Conservation (phyloP, 306 rosid species). For the Biancaea sappan region DNA sequence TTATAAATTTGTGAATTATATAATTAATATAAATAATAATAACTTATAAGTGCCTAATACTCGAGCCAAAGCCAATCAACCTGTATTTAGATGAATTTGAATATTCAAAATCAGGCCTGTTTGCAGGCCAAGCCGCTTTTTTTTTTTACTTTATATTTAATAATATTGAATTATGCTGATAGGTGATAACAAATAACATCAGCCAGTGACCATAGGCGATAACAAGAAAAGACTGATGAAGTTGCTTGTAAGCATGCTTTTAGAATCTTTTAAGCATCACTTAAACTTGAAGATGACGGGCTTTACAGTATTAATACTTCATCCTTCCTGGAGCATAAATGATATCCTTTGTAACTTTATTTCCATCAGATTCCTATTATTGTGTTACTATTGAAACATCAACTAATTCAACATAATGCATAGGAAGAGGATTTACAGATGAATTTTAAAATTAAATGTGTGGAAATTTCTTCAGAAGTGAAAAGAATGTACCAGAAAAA, state of each 20-base stretch:
- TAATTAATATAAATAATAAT: too few species aligned
- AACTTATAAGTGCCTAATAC: too few species aligned
- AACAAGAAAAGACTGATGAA: background rate
- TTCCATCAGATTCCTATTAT: conserved; percentile 85
- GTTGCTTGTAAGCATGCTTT: background rate
- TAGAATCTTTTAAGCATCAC: conserved; percentile 6
- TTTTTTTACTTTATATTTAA: too few species aligned
- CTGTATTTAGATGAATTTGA: too few species aligned
- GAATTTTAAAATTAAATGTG: background rate
- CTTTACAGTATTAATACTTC: conserved; percentile 63
- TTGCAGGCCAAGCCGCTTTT: too few species aligned
- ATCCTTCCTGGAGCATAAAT: conserved; percentile 68
- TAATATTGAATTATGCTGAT: too few species aligned
- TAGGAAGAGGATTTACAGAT: conserved; percentile 15
- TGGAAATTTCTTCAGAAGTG: background rate
- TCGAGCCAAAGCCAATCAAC: too few species aligned
- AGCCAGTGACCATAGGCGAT: conserved; percentile 13
- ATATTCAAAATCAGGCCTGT: too few species aligned
- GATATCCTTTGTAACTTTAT: conserved; percentile 65
- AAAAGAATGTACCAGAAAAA: background rate
- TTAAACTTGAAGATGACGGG: conserved; percentile 12
- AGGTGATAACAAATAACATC: conserved; percentile 28
- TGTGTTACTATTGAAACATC: conserved; percentile 28
- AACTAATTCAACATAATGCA: conserved; percentile 23
- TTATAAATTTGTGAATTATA: too few species aligned